These are phyloP conservation scores for Penicillium verrucosum DNA, from an alignment of 2,329 filamentous ascomycete species.

Conservation along the genomic window DNA sequence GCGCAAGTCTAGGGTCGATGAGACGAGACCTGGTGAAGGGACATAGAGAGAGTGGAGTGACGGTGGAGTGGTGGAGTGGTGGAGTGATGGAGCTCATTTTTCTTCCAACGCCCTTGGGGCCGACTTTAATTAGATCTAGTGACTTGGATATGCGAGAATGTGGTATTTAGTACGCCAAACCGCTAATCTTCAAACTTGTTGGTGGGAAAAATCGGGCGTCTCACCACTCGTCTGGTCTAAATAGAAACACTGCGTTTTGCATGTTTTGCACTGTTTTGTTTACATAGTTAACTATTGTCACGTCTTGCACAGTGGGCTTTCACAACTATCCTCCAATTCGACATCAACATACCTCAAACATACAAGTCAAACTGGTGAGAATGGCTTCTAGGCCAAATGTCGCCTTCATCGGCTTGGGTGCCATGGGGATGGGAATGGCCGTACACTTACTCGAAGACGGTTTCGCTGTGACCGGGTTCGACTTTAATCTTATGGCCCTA, in stretches of 20 bases:
- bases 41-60: background rate
- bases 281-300: background rate
- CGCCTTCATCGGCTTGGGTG: conserved; percentile 39
- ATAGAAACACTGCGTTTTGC: background rate
- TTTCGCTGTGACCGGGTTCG: conserved; percentile 15
- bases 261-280: background rate
- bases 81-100: conserved; percentile 6
- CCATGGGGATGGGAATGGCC: conserved; percentile 43
- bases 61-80: background rate
- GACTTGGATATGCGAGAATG: background rate
- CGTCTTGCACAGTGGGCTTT: too few species aligned
- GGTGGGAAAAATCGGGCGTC: background rate
- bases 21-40: background rate
- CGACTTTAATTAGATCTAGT: background rate
- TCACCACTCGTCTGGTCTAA: background rate
- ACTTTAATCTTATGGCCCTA: conserved; percentile 26
- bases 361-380: background rate
- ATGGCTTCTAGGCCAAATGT: conserved; percentile 24
- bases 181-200: background rate
- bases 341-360: background rate
- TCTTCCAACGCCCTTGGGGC: background rate
- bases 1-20: background rate
- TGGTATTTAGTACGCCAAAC: background rate
- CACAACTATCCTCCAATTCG: background rate
- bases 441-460: conserved; percentile 33